Percentiles rank a stretch among this genome's conserved stretches.
Conservation (phyloP, 768 basidiomycete species). For the Podaxis sp. region DNA sequence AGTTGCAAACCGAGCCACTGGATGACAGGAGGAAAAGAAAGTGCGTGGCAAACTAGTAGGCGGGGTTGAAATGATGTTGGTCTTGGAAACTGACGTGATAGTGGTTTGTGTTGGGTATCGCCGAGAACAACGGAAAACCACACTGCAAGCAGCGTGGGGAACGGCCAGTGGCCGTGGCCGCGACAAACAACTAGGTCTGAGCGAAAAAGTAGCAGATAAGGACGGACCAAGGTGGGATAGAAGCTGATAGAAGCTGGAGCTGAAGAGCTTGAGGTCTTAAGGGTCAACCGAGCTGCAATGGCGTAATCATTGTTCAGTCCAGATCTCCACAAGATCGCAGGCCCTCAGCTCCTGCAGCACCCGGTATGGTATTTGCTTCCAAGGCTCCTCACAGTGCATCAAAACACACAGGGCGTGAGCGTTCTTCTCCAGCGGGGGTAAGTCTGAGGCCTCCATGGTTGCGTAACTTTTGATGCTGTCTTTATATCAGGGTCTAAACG, state of each 20-base stretch:
- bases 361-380: too few relatives aligned
- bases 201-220: neutral
- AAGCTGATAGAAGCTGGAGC: neutral
- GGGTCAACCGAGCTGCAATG: neutral
- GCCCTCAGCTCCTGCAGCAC: neutral
- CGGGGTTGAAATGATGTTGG: neutral
- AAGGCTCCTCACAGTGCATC: too few relatives aligned
- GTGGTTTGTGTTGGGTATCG: neutral
- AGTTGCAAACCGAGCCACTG: neutral
- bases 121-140: neutral
- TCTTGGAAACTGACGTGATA: neutral
- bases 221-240: neutral
- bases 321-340: neutral
- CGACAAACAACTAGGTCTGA: too few relatives aligned
- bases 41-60: conserved; percentile 1
- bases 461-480: too few relatives aligned
- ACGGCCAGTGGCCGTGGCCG: neutral
- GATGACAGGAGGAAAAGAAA: neutral
- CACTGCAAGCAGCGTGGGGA: neutral
- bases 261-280: neutral
- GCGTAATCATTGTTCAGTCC: too few relatives aligned
- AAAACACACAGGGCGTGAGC: too few relatives aligned
- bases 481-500: too few relatives aligned
- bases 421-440: too few relatives aligned
- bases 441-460: too few relatives aligned